Evolutionary conservation across 78 protist species (phyloP).

Genomic region (Monocercomonoides exilis): DNA sequence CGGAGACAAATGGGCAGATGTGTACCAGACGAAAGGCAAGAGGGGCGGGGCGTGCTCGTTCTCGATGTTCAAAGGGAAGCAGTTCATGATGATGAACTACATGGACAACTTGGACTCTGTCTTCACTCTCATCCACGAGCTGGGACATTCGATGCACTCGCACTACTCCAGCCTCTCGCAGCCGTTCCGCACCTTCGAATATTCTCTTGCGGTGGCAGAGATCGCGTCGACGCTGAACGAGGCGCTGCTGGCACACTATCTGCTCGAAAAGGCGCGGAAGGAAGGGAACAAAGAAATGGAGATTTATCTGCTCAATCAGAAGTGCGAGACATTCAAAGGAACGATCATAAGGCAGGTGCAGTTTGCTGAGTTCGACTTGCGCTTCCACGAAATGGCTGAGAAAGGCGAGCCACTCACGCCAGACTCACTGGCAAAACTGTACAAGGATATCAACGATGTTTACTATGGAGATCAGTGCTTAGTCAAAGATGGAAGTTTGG

Average conservation of each 20-base stretch:
- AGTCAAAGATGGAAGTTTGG: no score
- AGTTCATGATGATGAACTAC: neutral
- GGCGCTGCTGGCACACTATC: neutral
- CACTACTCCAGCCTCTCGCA: neutral
- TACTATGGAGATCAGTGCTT: neutral
- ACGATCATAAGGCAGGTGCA: neutral
- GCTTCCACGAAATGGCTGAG: neutral
- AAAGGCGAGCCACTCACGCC: slow-evolving; percentile 3
- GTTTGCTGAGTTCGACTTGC: slow-evolving; percentile 5
- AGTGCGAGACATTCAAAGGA: slow-evolving; percentile 1
- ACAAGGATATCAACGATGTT: neutral
- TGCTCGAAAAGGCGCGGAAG: neutral
- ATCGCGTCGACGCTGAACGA: slow-evolving; percentile 8
- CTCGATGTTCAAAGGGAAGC: neutral
- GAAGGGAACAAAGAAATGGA: neutral
- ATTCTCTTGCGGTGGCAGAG: neutral
- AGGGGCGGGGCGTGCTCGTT: neutral
- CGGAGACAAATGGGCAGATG: neutral
- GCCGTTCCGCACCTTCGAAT: slow-evolving; percentile 5
- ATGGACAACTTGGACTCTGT: neutral
- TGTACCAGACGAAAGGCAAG: neutral
- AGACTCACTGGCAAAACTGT: neutral
- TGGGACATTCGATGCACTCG: slow-evolving; percentile 14
- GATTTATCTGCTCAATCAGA: neutral
- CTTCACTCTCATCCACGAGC: slow-evolving; percentile 11